These are phyloP conservation scores for Solanum hybrid DNA, from an alignment of 305 asterid genomes.

Conservation along the genomic window DNA sequence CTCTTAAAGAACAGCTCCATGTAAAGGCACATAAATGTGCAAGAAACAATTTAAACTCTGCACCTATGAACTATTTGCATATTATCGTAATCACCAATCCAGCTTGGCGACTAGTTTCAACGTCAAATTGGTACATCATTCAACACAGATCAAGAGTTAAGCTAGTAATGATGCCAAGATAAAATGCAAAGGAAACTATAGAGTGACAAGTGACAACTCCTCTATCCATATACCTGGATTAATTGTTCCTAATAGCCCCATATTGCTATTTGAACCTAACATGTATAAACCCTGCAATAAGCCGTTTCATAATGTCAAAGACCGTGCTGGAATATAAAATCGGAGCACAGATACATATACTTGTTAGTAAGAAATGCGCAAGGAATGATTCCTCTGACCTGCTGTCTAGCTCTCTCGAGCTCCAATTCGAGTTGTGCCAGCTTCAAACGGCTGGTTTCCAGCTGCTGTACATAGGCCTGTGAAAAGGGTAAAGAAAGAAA, in stretches of 20 bases:
- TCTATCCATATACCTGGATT: conserved; percentile 36
- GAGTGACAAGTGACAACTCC: background rate
- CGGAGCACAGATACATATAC: background rate
- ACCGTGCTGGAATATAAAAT: background rate
- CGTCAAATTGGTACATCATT: background rate
- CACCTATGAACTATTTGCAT: background rate
- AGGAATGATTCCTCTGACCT: conserved; percentile 22
- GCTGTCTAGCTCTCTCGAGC: conserved; percentile 68
- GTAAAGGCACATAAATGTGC: background rate
- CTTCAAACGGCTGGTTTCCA: conserved; percentile 82
- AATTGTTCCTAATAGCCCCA: conserved; percentile 38
- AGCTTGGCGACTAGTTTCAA: background rate
- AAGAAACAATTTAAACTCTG: background rate
- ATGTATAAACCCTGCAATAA: conserved; percentile 47
- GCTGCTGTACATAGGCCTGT: conserved; percentile 85
- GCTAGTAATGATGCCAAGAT: background rate
- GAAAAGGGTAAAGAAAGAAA: background rate
- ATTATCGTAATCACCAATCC: background rate
- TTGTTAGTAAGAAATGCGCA: background rate
- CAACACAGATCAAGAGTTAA: background rate
- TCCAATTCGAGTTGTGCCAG: conserved; percentile 82
- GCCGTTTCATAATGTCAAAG: background rate
- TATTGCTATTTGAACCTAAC: conserved; percentile 36
- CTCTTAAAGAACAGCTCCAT: background rate
- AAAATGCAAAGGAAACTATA: background rate